These are phyloP conservation scores for Ustulina deusta DNA, from an alignment of 2,329 filamentous ascomycete genomes.

Conservation along the genomic window DNA sequence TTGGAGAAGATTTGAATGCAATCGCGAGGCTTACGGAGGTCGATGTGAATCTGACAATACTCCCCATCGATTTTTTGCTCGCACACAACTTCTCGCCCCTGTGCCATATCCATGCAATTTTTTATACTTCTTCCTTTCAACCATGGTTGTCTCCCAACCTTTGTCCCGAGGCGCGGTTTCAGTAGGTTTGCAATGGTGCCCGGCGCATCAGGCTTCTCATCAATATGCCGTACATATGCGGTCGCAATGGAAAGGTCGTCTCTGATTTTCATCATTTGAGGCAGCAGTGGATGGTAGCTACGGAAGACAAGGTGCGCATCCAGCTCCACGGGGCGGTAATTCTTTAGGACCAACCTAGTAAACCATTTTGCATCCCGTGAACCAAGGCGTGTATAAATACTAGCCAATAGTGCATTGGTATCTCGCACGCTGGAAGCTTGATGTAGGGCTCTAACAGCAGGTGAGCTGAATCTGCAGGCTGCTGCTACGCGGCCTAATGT, in stretches of 20 bases:
- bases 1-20: slow-evolving; percentile 89
- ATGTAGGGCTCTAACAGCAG: slow-evolving; percentile 62
- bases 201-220: slow-evolving; percentile 40
- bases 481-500: slow-evolving; percentile 75
- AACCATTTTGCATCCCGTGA: slow-evolving; percentile 88
- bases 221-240: slow-evolving; percentile 60
- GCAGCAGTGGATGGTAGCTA: slow-evolving; percentile 76
- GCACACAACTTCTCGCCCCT: slow-evolving; percentile 72
- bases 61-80: slow-evolving; percentile 90
- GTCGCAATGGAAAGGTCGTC: slow-evolving; percentile 74
- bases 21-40: slow-evolving; percentile 66
- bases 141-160: slow-evolving; percentile 74
- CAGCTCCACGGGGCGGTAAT: slow-evolving; percentile 75
- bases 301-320: slow-evolving; percentile 67
- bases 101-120: slow-evolving; percentile 76
- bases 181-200: slow-evolving; percentile 51
- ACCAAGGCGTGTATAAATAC: slow-evolving; percentile 69
- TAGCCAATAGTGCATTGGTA: slow-evolving; percentile 62
- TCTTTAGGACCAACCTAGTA: slow-evolving; percentile 81
- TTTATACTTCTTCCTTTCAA: slow-evolving; percentile 77
- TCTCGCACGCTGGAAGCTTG: slow-evolving; percentile 44
- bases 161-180: slow-evolving; percentile 69
- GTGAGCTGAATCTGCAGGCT: slow-evolving; percentile 76
- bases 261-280: slow-evolving; percentile 76
- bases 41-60: slow-evolving; percentile 89